These are phyloP conservation scores for Penicillium sp. DNA, from an alignment of 2,329 filamentous ascomycete species.

Conservation along the genomic window DNA sequence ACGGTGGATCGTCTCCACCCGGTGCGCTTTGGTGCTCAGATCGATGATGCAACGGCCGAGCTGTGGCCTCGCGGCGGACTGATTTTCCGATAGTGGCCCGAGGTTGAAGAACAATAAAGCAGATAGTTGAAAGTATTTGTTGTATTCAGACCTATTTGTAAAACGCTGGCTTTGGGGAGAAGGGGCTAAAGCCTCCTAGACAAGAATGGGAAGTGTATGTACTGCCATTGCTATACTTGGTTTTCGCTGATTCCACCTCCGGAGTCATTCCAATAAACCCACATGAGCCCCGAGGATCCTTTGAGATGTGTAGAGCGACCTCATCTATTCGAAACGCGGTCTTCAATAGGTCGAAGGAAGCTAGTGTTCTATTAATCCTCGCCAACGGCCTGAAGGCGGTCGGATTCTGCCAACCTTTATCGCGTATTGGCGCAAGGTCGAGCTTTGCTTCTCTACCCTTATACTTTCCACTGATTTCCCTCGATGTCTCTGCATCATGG, in stretches of 20 bases:
- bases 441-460: slow-evolving; percentile 3
- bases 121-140: neutral
- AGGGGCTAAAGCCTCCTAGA: neutral
- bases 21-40: slow-evolving; percentile 3
- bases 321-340: neutral
- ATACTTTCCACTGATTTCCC: neutral
- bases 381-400: slow-evolving; percentile 7
- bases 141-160: neutral
- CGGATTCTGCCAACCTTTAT: slow-evolving; percentile 10
- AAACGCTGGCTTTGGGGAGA: neutral
- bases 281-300: neutral
- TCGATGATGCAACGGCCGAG: slow-evolving; percentile 3
- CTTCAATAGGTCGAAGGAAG: neutral
- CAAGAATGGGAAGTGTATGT: neutral
- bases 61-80: neutral
- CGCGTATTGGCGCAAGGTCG: slow-evolving; percentile 4
- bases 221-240: neutral
- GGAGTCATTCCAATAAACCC: neutral
- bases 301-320: neutral
- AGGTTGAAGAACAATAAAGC: neutral
- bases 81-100: neutral
- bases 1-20: slow-evolving; percentile 26
- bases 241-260: neutral
- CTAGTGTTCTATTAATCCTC: neutral
- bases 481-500: slow-evolving; percentile 25